Base-by-base conservation (phyloP, 495 filamentous ascomycete genomes). In the Penicillium longicatenatum region DNA sequence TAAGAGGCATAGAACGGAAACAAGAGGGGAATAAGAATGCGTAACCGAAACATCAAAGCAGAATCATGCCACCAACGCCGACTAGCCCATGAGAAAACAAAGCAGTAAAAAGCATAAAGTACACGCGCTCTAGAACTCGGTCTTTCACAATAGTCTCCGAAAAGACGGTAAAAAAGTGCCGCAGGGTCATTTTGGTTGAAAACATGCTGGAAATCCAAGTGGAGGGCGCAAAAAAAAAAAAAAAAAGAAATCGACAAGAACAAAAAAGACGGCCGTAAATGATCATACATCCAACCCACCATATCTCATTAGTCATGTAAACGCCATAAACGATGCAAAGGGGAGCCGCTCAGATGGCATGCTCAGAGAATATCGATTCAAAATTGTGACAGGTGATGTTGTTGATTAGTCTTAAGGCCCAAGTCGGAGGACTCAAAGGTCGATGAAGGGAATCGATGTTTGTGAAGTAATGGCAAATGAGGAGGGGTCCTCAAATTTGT, bases 241-340 rank as follows among this genome's bases (percentile, higher is more conserved):
- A 52, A 60, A 61, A 65, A 52, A 62, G 52, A 53, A 65, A 53
- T 12, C 57, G 68, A 65, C 70, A 59, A 58, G 52, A 71, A 70
- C 66, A 61, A 57, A 63, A 9, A 52, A 57, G 51, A 61, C 39
- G 66, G 71, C 68, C 69, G 60, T 72, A 75, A 69, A 72, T 74
- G 73, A 68, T 75, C 76, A 77, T 71, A 76, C 73, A 80, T 75
- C 73, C 76, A 65, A 69, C 67, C 75, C 66, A 60, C 65, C 68
- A 65, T 75, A 71, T 75, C 66, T 69, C 70, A 68, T 68, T 65
- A 70, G 65, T 67, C 66, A 68, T 71, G 52, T 67, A 79, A 62
- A 72, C 78, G 75, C 67, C 78, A 65, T 63, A 65, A 74, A 68
- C 61, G 73, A 74, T 76, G 75, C 72, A 64, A 39, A 51, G 26